phyloP scores from a whole-genome alignment of 352 stramenopile species.

The Nothophytophthora sp. region DNA sequence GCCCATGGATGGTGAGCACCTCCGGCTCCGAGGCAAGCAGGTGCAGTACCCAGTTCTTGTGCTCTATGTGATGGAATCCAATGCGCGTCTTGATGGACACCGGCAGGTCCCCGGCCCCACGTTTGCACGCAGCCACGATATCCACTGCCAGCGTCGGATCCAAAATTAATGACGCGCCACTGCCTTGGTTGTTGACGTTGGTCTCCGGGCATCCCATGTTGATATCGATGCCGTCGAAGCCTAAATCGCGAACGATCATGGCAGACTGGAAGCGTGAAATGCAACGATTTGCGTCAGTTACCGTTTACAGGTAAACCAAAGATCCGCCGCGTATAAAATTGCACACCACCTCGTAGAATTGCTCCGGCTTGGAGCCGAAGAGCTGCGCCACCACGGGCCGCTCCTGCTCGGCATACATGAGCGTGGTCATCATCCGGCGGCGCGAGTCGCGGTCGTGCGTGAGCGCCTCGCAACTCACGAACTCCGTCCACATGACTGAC shows the following conservation, averaged over 20 bases:
- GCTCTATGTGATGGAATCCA: constrained; percentile 76
- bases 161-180: constrained; percentile 66
- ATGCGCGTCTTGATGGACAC: constrained; percentile 85
- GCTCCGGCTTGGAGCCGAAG: constrained; percentile 85
- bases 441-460: constrained; percentile 60
- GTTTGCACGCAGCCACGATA: constrained; percentile 72
- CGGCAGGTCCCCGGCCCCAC: constrained; percentile 57
- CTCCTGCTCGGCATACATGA: constrained; percentile 75
- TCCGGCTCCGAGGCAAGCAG: constrained; percentile 71
- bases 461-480: constrained; percentile 85
- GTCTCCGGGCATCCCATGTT: constrained; percentile 85
- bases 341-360: constrained; percentile 90
- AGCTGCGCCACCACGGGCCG: constrained; percentile 79
- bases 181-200: constrained; percentile 82
- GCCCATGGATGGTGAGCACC: constrained; percentile 76
- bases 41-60: constrained; percentile 72
- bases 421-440: constrained; percentile 75
- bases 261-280: constrained; percentile 56
- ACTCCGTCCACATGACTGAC: constrained; percentile 86
- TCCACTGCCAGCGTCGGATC: constrained; percentile 58
- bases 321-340: no score
- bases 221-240: constrained; percentile 87
- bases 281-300: no score
- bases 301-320: no score
- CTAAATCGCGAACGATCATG: constrained; percentile 72